These are phyloP conservation scores for Globisporangium viniferum DNA, from an alignment of 352 stramenopile species.

Conservation along the genomic window DNA sequence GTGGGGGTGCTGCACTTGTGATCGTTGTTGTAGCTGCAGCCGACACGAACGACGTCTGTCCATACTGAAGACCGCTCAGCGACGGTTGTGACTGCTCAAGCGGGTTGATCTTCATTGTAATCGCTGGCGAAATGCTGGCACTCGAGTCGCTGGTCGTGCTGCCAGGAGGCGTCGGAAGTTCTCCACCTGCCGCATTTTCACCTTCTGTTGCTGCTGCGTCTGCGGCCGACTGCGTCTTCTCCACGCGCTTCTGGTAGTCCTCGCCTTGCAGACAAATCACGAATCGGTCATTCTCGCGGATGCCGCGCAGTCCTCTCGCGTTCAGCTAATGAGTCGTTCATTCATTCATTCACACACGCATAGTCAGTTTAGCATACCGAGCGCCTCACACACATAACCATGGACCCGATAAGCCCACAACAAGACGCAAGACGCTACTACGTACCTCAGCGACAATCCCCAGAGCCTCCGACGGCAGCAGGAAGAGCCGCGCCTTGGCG, in stretches of 20 bases:
- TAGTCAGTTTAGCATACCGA: neutral
- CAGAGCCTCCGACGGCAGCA: slow-evolving; percentile 50
- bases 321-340: slow-evolving; percentile 40
- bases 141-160: neutral
- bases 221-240: slow-evolving; percentile 5
- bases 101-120: neutral
- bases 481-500: slow-evolving; percentile 54
- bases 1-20: slow-evolving; percentile 18
- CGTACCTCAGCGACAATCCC: slow-evolving; percentile 62
- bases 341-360: slow-evolving; percentile 12
- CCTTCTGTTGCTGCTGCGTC: neutral
- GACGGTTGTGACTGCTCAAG: neutral
- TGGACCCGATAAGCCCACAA: neutral
- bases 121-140: neutral
- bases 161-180: neutral
- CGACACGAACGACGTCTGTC: slow-evolving; percentile 12
- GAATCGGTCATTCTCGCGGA: slow-evolving; percentile 77
- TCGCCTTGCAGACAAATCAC: slow-evolving; percentile 67
- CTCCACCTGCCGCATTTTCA: neutral
- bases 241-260: slow-evolving; percentile 52
- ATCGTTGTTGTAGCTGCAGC: neutral
- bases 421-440: neutral
- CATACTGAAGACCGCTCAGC: slow-evolving; percentile 15
- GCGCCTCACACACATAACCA: neutral
- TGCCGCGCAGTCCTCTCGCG: slow-evolving; percentile 62